phyloP scores from a whole-genome alignment of 805 yeast genomes.

The Metschnikowia cubensis region DNA sequence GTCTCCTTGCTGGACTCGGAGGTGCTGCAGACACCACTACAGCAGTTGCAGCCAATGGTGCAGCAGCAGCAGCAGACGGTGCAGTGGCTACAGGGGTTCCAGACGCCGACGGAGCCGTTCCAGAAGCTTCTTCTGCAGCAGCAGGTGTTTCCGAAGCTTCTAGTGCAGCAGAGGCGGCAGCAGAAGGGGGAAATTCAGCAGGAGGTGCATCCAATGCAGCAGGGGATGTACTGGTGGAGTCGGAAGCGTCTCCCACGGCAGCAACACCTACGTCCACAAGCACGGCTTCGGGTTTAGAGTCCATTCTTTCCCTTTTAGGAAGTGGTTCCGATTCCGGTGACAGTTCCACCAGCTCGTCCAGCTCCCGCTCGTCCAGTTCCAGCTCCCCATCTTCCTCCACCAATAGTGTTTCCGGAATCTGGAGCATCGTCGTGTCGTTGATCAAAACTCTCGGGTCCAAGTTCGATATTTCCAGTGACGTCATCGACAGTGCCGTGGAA shows the following conservation, averaged over 20 bases:
- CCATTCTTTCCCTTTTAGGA: background rate
- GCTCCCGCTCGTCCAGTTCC: no score
- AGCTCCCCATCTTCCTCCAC: background rate
- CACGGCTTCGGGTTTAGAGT: background rate
- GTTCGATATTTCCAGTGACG: background rate
- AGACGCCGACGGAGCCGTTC: background rate
- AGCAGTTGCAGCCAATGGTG: background rate
- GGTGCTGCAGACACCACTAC: background rate
- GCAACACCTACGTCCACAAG: background rate
- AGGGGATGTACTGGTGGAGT: background rate
- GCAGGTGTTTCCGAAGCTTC: background rate
- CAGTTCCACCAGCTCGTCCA: background rate
- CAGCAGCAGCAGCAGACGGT: background rate
- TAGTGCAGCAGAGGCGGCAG: background rate
- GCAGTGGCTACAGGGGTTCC: background rate
- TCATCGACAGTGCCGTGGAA: conserved; percentile 2
- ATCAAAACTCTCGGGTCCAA: background rate
- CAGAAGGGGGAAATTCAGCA: background rate
- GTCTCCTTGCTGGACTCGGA: conserved; percentile 4
- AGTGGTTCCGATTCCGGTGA: background rate
- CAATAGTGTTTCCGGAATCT: background rate
- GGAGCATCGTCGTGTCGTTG: background rate
- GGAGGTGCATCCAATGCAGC: background rate
- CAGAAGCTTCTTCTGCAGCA: background rate
- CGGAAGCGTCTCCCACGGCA: background rate